These are phyloP conservation scores for Epichloe sp. DNA, from an alignment of 2,329 filamentous ascomycete genomes.

Conservation along the genomic window DNA sequence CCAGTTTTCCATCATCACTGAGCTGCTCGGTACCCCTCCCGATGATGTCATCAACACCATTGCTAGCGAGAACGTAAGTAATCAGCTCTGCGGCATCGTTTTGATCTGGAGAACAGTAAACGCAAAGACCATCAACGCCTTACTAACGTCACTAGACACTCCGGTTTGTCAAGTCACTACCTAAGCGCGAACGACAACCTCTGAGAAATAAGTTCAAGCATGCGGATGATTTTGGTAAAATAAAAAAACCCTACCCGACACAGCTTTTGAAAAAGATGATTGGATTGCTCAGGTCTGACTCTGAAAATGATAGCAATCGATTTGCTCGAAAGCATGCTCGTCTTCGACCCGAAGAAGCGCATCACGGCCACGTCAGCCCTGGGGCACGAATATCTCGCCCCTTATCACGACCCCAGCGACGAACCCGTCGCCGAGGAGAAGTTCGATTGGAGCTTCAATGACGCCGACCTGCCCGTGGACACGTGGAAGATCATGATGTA, in stretches of 20 bases:
- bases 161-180: slow-evolving; percentile 92
- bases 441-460: slow-evolving; percentile 99
- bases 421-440: slow-evolving; percentile 93
- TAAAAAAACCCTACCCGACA: slow-evolving; percentile 11
- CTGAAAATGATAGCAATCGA: slow-evolving; percentile 57
- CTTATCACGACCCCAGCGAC: slow-evolving; percentile 94
- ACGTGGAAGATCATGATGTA: slow-evolving; percentile 99
- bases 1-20: slow-evolving; percentile 98
- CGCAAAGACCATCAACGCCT: neutral
- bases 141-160: slow-evolving; percentile 49
- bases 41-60: slow-evolving; percentile 99
- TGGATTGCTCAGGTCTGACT: neutral
- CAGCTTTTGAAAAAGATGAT: neutral
- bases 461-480: slow-evolving; percentile 90
- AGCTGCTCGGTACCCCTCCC: slow-evolving; percentile 87
- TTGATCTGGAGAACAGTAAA: neutral
- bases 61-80: slow-evolving; percentile 84
- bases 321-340: slow-evolving; percentile 89
- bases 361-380: slow-evolving; percentile 79
- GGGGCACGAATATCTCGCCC: slow-evolving; percentile 82
- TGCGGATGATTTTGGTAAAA: slow-evolving; percentile 68
- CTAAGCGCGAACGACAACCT: slow-evolving; percentile 84
- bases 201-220: slow-evolving; percentile 87
- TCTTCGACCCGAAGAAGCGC: slow-evolving; percentile 95
- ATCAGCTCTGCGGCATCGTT: neutral